phyloP scores from a whole-genome alignment of 1,284 basidiomycete genomes.

The Melanopsichium pennsylvanicum region DNA sequence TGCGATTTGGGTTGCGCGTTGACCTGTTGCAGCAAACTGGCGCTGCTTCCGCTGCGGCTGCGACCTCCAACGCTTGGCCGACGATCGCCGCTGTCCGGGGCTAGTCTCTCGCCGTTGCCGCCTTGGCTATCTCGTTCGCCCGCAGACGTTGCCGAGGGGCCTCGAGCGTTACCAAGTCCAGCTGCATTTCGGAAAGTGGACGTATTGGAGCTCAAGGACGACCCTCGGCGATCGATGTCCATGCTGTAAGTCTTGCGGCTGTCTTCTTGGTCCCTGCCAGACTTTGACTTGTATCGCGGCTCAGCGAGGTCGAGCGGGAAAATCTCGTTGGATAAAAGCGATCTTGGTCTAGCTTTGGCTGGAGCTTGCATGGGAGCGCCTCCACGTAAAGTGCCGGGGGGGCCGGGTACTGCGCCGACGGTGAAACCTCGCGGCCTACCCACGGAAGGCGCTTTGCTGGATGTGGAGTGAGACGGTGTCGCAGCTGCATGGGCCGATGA shows the following conservation, averaged over 20 bases:
- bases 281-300: conserved; percentile 15
- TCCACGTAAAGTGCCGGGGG: conserved; percentile 2
- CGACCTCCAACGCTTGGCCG: conserved; percentile 39
- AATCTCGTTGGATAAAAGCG: conserved; percentile 51
- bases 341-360: conserved; percentile 40
- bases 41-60: conserved; percentile 56
- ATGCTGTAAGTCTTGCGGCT: conserved; percentile 28
- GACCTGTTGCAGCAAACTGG: conserved; percentile 57
- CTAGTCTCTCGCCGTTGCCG: conserved; percentile 11
- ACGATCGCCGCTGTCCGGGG: conserved; percentile 17
- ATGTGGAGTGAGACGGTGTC: conserved; percentile 1
- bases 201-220: background rate
- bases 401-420: conserved; percentile 52
- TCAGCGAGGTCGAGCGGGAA: conserved; percentile 47
- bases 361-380: conserved; percentile 6
- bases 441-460: background rate
- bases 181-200: background rate
- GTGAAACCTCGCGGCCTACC: conserved; percentile 55
- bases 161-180: conserved; percentile 4
- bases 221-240: conserved; percentile 22
- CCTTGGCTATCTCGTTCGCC: conserved; percentile 7
- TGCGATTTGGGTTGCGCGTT: conserved; percentile 53
- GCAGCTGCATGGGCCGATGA: background rate
- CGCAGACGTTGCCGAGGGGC: background rate
- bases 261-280: conserved; percentile 4